Conservation (phyloP, 2,329 filamentous ascomycete genomes). For the Phialophora tarda region DNA sequence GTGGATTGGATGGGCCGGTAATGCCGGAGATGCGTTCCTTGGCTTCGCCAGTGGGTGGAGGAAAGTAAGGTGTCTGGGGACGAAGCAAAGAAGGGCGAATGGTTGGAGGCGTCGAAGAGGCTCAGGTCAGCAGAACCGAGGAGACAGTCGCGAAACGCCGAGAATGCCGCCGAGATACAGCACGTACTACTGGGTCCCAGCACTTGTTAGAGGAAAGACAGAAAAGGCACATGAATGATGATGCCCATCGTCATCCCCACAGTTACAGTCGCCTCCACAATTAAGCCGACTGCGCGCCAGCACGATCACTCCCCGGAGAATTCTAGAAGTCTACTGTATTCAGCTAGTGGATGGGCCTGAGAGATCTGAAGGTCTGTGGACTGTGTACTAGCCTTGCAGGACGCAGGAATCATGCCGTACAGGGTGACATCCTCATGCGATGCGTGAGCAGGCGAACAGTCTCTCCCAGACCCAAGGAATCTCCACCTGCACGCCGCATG, state of each 20-base stretch:
- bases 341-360: background rate
- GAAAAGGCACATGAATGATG: background rate
- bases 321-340: constrained; percentile 12
- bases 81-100: too few relatives aligned
- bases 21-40: too few relatives aligned
- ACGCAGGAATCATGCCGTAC: background rate
- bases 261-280: constrained; percentile 13
- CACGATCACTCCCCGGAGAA: background rate
- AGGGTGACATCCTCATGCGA: constrained; percentile 3
- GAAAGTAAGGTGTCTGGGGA: too few relatives aligned
- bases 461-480: background rate
- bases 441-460: background rate
- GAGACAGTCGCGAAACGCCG: constrained; percentile 7
- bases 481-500: background rate
- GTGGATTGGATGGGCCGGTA: background rate
- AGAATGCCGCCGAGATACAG: constrained; percentile 24
- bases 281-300: constrained; percentile 1
- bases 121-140: background rate
- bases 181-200: too few relatives aligned
- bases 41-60: too few relatives aligned
- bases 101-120: background rate
- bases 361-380: background rate
- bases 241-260: background rate
- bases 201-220: background rate
- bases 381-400: background rate